A percentile compares a stretch with the other conserved stretches of the same genome.
These are phyloP conservation scores for Phytophthora quininea DNA, from an alignment of 352 stramenopile genomes.

Conservation along the genomic window DNA sequence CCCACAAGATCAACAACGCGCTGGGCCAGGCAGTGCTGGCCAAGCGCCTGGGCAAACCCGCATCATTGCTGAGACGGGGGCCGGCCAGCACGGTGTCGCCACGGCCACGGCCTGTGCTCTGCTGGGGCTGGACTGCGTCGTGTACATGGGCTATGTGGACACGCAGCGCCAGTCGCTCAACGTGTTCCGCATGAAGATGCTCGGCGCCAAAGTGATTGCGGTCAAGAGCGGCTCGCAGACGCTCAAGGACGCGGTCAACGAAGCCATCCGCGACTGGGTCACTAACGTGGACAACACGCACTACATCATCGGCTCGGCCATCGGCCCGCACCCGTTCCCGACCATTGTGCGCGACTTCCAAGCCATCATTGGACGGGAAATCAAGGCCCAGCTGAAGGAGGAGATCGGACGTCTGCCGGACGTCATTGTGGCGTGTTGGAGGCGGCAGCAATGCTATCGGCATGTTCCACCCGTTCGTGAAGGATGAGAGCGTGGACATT, in stretches of 20 bases:
- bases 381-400: conserved; percentile 93
- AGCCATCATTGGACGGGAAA: conserved; percentile 95
- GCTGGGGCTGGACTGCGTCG: conserved; percentile 94
- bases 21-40: conserved; percentile 96
- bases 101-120: conserved; percentile 97
- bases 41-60: conserved; percentile 96
- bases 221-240: conserved; percentile 96
- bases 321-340: conserved; percentile 98
- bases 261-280: conserved; percentile 99
- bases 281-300: conserved; percentile 98
- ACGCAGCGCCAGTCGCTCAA: conserved; percentile 97
- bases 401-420: conserved; percentile 96
- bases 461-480: conserved; percentile 97
- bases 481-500: conserved; percentile 93
- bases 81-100: conserved; percentile 97
- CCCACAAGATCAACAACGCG: conserved; percentile 99
- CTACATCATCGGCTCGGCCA: conserved; percentile 98
- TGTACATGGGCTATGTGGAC: conserved; percentile 99
- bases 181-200: conserved; percentile 99
- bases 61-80: conserved; percentile 99
- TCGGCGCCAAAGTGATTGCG: conserved; percentile 98
- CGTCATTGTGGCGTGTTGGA: conserved; percentile 97
- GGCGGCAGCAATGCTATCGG: conserved; percentile 99
- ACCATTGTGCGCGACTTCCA: conserved; percentile 99
- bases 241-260: conserved; percentile 99